Evolutionary conservation across 176 grass and related monocot species (phyloP).

Genomic region (Aegilops longissima): DNA sequence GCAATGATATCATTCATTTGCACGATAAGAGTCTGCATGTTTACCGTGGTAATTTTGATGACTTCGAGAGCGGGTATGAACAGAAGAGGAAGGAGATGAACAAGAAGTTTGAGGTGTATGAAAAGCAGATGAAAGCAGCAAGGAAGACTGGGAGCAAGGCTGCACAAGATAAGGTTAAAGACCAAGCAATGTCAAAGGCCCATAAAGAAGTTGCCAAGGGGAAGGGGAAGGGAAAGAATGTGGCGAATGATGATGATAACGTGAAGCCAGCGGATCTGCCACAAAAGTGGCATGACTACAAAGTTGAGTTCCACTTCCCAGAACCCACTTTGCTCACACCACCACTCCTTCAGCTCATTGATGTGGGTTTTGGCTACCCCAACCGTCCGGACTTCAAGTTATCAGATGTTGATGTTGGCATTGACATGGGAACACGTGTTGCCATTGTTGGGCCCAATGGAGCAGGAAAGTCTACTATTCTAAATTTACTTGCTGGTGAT

Average conservation of each 20-base stretch:
- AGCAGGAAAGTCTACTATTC: constrained; percentile 90
- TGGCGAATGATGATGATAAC: constrained; percentile 57
- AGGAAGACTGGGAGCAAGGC: constrained; percentile 91
- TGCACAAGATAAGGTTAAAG: constrained; percentile 87
- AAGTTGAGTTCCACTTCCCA: constrained; percentile 93
- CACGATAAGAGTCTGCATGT: constrained; percentile 78
- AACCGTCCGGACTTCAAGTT: constrained; percentile 78
- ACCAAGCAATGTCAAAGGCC: constrained; percentile 69
- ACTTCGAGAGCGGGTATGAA: constrained; percentile 92
- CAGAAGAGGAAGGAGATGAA: constrained; percentile 96
- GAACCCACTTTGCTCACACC: constrained; percentile 93
- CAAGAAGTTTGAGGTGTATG: constrained; percentile 75
- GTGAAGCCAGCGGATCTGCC: constrained; percentile 58
- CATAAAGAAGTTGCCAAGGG: constrained; percentile 78
- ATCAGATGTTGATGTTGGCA: constrained; percentile 83
- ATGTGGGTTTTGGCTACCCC: constrained; percentile 88
- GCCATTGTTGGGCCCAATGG: constrained; percentile 97
- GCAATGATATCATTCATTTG: constrained; percentile 88
- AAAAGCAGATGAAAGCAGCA: constrained; percentile 87
- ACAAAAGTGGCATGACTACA: constrained; percentile 92
- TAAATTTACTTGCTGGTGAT: constrained; percentile 97
- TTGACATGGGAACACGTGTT: constrained; percentile 96
- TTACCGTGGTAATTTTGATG: constrained; percentile 92
- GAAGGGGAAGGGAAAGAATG: constrained; percentile 77
- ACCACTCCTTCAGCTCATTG: constrained; percentile 90